Conservation (phyloP, 768 basidiomycete species). For the Cystobasidium tubakii region DNA sequence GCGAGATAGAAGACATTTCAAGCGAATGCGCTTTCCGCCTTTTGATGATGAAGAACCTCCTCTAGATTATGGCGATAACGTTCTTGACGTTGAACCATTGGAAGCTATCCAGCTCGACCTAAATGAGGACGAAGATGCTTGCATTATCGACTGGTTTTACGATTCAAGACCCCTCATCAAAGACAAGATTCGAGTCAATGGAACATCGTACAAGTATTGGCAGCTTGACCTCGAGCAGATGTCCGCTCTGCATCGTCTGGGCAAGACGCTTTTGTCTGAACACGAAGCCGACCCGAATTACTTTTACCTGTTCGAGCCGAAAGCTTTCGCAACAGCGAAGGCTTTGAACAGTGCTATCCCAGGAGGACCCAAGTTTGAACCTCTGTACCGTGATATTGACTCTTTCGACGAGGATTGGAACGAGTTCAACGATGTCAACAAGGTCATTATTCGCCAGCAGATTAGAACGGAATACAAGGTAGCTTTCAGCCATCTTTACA, state of each 20-base stretch:
- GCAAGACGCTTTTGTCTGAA: conserved; percentile 86
- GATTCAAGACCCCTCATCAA: conserved; percentile 91
- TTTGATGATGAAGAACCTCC: conserved; percentile 99
- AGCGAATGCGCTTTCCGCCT: conserved; percentile 98
- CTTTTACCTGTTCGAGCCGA: conserved; percentile 93
- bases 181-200: conserved; percentile 64
- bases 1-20: conserved; percentile 96
- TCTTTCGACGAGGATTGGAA: conserved; percentile 81
- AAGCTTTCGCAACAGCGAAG: conserved; percentile 96
- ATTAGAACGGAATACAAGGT: conserved; percentile 99
- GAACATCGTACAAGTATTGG: conserved; percentile 88
- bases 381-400: conserved; percentile 90
- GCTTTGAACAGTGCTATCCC: conserved; percentile 95
- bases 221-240: conserved; percentile 85
- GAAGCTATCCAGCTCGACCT: conserved; percentile 96
- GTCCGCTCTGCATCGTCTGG: conserved; percentile 93
- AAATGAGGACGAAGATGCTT: conserved; percentile 80
- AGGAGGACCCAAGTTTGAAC: conserved; percentile 97
- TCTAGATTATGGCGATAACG: conserved; percentile 97
- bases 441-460: conserved; percentile 97
- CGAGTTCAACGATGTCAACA: conserved; percentile 94
- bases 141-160: conserved; percentile 97
- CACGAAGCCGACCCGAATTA: conserved; percentile 76
- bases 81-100: conserved; percentile 92
- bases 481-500: conserved; percentile 97